Conservation (phyloP, 352 stramenopile genomes). For the Pythium plurisporium region DNA sequence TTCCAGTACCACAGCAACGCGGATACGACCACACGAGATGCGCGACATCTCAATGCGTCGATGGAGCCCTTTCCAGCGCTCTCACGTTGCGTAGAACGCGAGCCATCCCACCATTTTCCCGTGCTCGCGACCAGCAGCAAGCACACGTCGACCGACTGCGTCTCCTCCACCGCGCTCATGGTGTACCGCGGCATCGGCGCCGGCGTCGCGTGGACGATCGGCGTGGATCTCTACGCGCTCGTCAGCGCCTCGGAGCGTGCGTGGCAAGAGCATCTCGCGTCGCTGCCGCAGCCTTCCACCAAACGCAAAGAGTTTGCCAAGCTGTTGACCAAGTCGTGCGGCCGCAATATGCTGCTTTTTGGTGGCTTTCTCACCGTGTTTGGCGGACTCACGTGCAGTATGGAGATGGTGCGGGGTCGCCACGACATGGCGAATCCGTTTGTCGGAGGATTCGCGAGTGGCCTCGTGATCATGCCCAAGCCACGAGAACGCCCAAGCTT, state of each 20-base stretch:
- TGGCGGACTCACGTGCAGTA: conserved; percentile 58
- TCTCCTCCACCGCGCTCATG: conserved; percentile 59
- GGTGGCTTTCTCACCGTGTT: conserved; percentile 72
- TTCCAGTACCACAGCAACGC: background rate
- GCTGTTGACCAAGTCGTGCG: conserved; percentile 28
- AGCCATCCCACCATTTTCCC: background rate
- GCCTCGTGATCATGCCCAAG: conserved; percentile 36
- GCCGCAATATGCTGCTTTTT: conserved; percentile 65
- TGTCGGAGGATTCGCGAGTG: conserved; percentile 55
- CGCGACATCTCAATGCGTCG: background rate
- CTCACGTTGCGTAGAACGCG: background rate
- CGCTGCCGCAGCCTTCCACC: conserved; percentile 20
- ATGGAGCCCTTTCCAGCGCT: background rate
- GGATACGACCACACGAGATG: background rate
- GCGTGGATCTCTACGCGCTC: conserved; percentile 60
- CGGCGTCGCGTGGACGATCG: conserved; percentile 72
- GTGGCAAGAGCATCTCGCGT: conserved; percentile 35
- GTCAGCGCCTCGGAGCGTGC: conserved; percentile 30
- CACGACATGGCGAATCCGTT: conserved; percentile 71
- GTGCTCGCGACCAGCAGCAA: conserved; percentile 28
- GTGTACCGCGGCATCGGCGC: conserved; percentile 57
- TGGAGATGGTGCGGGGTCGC: conserved; percentile 53
- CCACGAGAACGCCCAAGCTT: conserved; percentile 39
- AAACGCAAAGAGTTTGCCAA: conserved; percentile 29
- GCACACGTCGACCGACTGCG: conserved; percentile 46